Base-by-base conservation (phyloP, 78 protist genomes). In the Monosiga brevicollis region DNA sequence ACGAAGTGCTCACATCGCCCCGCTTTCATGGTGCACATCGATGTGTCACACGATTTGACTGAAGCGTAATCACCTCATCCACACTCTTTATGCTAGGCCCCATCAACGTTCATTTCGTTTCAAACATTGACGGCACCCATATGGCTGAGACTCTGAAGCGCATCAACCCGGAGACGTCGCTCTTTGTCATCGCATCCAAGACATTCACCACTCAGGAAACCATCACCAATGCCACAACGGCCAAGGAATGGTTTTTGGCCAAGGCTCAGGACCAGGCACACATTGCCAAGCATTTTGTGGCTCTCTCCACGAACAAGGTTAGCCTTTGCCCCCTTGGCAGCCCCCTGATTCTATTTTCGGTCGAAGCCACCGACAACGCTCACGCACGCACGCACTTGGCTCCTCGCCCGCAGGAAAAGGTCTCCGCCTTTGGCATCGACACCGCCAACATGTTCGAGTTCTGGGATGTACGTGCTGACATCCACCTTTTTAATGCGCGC, bases 131-230 rank as follows among this genome's bases (percentile, higher is more conserved):
- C 41, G 97, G 95, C 54, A 91, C 97, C 41, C 97, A 97, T 81
- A n/a, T 95, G 0, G 91, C 90, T 1, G 97, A 93, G 78, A 35
- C 80, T 32, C 73, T 79, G 35, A 25, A 36, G 39, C 38, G 34
- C 26, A 2, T 93, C 32, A 73, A 89, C 86, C 83, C 96, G 0
- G 97, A 93, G 75, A 90, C 94, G 29, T 91, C 97, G 9, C 90
- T 95, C 39, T 94, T 97, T 84, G 79, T 97, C 62, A 78, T 97
- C 34, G 94, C 93, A 26, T 91, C 95, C 42, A 97, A 97, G 90
- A 96, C 99, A 22, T 97, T 97, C 90, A 94, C 97, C 32, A 93
- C 97, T 22, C 96, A 90, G 83, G 99, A 97, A 84, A 97, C 99
- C 40, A 85, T 97, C 76, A 84, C 96, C 78, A 97, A 97, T 72